Evolutionary conservation across 768 basidiomycete genomes (phyloP).

Genomic region (Phanerodontia chrysosporium): DNA sequence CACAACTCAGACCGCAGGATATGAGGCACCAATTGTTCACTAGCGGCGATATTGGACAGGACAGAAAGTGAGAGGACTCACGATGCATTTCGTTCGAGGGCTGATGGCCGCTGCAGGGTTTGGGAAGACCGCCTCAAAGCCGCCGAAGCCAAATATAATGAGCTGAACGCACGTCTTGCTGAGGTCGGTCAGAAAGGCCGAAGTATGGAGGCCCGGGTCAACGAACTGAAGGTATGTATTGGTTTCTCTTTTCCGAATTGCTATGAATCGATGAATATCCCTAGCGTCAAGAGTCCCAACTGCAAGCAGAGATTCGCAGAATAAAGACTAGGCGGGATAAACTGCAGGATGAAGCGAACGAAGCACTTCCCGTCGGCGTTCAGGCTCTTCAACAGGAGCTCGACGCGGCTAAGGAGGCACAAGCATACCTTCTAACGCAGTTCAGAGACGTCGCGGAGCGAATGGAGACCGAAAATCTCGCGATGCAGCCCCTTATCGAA

Average conservation of each 20-base stretch:
- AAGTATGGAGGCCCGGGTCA: neutral
- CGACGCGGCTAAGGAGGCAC: constrained; percentile 57
- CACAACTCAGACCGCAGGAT: constrained; percentile 27
- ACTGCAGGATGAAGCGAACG: constrained; percentile 59
- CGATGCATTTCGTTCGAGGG: no score
- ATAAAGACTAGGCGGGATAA: constrained; percentile 32
- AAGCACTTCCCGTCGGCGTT: constrained; percentile 65
- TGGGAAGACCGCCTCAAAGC: constrained; percentile 26
- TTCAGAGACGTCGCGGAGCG: constrained; percentile 40
- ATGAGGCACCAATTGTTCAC: constrained; percentile 47
- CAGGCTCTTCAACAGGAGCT: constrained; percentile 51
- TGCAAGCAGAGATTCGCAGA: constrained; percentile 6
- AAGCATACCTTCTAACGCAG: constrained; percentile 42
- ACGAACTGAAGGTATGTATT: neutral
- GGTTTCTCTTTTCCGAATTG: neutral
- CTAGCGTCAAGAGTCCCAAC: constrained; percentile 1
- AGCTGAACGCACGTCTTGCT: neutral
- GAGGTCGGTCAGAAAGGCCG: neutral
- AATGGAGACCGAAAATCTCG: constrained; percentile 44
- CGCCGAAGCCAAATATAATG: constrained; percentile 9
- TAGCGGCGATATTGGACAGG: constrained; percentile 41
- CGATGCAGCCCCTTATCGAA: constrained; percentile 38
- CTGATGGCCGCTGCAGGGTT: constrained; percentile 18
- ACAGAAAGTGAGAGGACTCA: neutral
- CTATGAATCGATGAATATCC: neutral